Percentiles rank a stretch among this genome's conserved stretches.
Evolutionary conservation across 2,329 filamentous ascomycete species (phyloP).

Genomic region (Daldinia sp.): DNA sequence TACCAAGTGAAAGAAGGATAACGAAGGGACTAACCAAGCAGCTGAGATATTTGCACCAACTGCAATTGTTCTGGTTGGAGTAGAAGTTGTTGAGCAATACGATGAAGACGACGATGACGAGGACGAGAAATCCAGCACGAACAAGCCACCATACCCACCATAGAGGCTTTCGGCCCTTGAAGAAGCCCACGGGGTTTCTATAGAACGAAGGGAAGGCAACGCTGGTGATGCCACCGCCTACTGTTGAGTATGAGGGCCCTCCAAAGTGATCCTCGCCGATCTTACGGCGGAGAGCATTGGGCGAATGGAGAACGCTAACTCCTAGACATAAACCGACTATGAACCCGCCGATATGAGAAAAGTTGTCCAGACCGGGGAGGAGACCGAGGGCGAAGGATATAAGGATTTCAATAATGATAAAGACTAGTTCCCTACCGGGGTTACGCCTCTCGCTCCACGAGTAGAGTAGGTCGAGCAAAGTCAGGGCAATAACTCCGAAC

Average conservation of each 20-base stretch:
- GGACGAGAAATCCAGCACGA: conserved; percentile 77
- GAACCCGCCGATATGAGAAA: conserved; percentile 96
- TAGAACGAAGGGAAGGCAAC: conserved; percentile 63
- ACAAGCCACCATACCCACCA: conserved; percentile 99
- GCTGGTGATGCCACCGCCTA: conserved; percentile 57
- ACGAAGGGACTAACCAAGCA: conserved; percentile 76
- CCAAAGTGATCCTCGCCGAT: conserved; percentile 68
- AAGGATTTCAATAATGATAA: conserved; percentile 83
- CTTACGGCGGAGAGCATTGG: conserved; percentile 77
- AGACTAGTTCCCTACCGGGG: conserved; percentile 85
- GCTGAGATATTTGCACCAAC: conserved; percentile 94
- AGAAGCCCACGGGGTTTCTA: conserved; percentile 77
- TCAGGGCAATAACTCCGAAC: conserved; percentile 90
- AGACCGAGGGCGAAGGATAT: conserved; percentile 94
- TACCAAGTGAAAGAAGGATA: neutral
- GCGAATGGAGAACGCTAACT: conserved; percentile 87
- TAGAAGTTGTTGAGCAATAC: conserved; percentile 93
- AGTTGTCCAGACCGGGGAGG: conserved; percentile 93
- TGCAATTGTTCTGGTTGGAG: conserved; percentile 75
- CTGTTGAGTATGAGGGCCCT: conserved; percentile 72
- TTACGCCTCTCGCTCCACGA: conserved; percentile 83
- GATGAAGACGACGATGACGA: conserved; percentile 86
- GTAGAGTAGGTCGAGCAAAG: conserved; percentile 88
- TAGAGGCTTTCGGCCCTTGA: conserved; percentile 87
- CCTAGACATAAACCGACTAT: conserved; percentile 89